A percentile compares a stretch with the other conserved stretches of the same genome.
Conservation (phyloP, 352 stramenopile species). For the Hyaloperonospora brassicae region DNA sequence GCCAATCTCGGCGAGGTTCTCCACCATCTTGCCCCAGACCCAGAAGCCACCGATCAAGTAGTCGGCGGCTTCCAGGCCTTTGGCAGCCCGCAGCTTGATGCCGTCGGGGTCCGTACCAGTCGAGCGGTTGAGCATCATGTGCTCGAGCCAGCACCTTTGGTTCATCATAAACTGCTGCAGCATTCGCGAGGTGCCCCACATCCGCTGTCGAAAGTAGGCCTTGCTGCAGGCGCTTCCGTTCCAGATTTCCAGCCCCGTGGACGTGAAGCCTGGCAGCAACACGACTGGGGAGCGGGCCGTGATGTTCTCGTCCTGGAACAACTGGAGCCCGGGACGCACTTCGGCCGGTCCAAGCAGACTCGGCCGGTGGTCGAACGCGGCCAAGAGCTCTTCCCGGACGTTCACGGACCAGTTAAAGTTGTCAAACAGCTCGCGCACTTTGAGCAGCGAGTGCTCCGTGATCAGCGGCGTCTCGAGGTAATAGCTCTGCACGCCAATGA, state of each 20-base stretch:
- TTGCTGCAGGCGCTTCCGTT: slow-evolving; percentile 81
- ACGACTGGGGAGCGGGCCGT: slow-evolving; percentile 73
- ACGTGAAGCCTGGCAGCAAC: slow-evolving; percentile 91
- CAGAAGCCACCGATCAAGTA: slow-evolving; percentile 92
- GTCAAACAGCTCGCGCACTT: slow-evolving; percentile 52
- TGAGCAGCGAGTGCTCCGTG: slow-evolving; percentile 39
- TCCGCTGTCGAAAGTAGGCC: slow-evolving; percentile 86
- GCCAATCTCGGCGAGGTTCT: slow-evolving; percentile 87
- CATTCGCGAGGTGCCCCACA: slow-evolving; percentile 90
- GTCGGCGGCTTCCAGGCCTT: slow-evolving; percentile 88
- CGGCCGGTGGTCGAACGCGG: slow-evolving; percentile 51
- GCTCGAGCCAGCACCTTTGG: slow-evolving; percentile 89
- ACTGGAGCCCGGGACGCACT: slow-evolving; percentile 39
- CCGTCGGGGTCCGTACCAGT: slow-evolving; percentile 86
- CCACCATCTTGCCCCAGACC: slow-evolving; percentile 90
- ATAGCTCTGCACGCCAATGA: slow-evolving; percentile 39
- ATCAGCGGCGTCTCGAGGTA: slow-evolving; percentile 47
- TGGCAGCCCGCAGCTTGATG: slow-evolving; percentile 69
- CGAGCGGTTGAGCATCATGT: slow-evolving; percentile 87
- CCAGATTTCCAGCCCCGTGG: slow-evolving; percentile 92
- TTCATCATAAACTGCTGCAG: slow-evolving; percentile 85
- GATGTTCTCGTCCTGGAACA: slow-evolving; percentile 42
- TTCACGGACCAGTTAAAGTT: slow-evolving; percentile 60
- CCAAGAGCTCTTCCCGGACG: slow-evolving; percentile 55
- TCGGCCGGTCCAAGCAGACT: slow-evolving; percentile 27